Evolutionary conservation across 2,329 filamentous ascomycete genomes (phyloP).

Genomic region (Macrophomina phaseolina): DNA sequence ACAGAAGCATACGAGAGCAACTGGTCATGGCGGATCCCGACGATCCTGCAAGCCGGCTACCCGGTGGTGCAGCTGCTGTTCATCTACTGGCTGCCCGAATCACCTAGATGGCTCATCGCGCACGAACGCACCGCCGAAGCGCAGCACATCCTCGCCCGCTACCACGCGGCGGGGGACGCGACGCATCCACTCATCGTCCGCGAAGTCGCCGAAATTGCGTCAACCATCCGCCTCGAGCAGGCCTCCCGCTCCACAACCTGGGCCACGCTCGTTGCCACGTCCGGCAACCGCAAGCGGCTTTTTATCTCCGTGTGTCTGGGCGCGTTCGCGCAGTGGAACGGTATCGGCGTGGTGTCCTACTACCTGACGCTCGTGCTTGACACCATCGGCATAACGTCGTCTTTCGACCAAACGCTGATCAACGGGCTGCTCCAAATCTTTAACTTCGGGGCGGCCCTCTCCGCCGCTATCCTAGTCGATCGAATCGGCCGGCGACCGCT

Average conservation of each 20-base stretch:
- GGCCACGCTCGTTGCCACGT: slow-evolving; percentile 21
- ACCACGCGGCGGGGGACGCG: slow-evolving; percentile 56
- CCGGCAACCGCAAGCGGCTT: slow-evolving; percentile 60
- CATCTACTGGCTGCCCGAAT: slow-evolving; percentile 59
- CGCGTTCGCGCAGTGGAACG: slow-evolving; percentile 64
- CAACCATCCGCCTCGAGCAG: slow-evolving; percentile 14
- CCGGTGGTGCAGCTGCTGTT: slow-evolving; percentile 51
- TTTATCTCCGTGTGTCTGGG: slow-evolving; percentile 59
- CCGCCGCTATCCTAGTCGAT: slow-evolving; percentile 43
- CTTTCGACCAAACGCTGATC: slow-evolving; percentile 47
- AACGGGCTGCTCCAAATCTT: slow-evolving; percentile 50
- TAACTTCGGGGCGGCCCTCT: slow-evolving; percentile 24
- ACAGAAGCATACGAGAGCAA: slow-evolving; percentile 46
- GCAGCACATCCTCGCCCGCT: slow-evolving; percentile 58
- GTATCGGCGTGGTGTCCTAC: slow-evolving; percentile 58
- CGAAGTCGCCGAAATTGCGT: slow-evolving; percentile 21
- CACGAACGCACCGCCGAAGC: slow-evolving; percentile 61
- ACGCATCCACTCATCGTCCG: slow-evolving; percentile 6
- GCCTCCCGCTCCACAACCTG: slow-evolving; percentile 5
- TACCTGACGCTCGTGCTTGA: slow-evolving; percentile 44
- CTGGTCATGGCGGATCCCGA: slow-evolving; percentile 61
- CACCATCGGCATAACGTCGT: slow-evolving; percentile 43
- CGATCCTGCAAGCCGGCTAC: slow-evolving; percentile 58
- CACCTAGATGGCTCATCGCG: slow-evolving; percentile 63
- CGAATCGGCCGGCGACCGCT: slow-evolving; percentile 41